Percentiles rank a stretch among this genome's conserved stretches.
Evolutionary conservation across 2,329 filamentous ascomycete species (phyloP).

Genomic region (Fusarium vanettenii): DNA sequence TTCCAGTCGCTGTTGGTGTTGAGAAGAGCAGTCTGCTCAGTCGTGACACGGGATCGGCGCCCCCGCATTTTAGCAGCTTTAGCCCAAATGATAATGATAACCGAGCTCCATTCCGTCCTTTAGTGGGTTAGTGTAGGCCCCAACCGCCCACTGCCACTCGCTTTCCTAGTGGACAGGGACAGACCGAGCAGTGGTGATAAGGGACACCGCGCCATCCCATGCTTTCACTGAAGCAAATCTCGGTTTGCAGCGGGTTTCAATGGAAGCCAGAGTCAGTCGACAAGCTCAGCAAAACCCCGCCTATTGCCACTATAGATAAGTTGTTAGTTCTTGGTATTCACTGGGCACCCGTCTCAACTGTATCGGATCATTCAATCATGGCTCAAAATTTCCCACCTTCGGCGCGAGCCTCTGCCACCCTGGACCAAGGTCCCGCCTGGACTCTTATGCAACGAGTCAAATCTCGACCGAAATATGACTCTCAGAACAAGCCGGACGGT

Average conservation of each 20-base stretch:
- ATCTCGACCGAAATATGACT: neutral
- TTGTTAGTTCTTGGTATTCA: neutral
- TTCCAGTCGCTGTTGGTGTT: neutral
- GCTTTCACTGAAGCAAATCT: neutral
- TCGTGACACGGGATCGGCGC: neutral
- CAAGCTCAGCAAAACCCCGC: neutral
- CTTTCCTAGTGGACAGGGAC: no score
- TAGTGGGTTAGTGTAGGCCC: neutral
- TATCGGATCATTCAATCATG: neutral
- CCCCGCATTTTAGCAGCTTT: neutral
- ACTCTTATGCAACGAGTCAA: neutral
- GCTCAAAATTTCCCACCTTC: neutral
- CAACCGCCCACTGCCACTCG: no score
- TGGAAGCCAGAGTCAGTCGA: neutral
- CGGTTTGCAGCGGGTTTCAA: neutral
- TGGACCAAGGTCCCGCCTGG: neutral
- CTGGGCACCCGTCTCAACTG: neutral
- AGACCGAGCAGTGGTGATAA: no score
- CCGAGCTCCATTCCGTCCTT: no score
- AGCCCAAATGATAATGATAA: neutral
- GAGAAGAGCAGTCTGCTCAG: neutral
- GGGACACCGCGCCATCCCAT: neutral
- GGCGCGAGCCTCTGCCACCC: neutral
- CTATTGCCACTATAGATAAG: neutral
- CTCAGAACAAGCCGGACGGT: neutral